These are phyloP conservation scores for Secale cereale DNA, from an alignment of 176 grass and related monocot genomes.

Conservation along the genomic window DNA sequence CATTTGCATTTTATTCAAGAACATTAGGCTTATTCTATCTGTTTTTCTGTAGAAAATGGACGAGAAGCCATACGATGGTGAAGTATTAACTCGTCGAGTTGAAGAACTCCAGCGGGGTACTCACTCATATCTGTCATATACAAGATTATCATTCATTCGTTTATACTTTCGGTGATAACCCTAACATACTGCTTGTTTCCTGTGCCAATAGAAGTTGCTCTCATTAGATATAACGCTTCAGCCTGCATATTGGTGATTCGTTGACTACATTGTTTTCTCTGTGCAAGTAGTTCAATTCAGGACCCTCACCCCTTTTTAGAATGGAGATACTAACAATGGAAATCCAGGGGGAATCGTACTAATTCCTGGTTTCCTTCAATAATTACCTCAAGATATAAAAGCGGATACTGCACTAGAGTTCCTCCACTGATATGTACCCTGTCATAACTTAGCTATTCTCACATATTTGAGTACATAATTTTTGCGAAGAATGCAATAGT, in stretches of 20 bases:
- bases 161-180: not conserved
- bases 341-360: not conserved
- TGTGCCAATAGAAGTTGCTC: not conserved
- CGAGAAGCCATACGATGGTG: slow-evolving; percentile 37
- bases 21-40: slow-evolving; percentile 7
- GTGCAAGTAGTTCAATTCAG: slow-evolving; percentile 12
- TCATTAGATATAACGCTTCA: not conserved
- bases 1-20: slow-evolving; percentile 16
- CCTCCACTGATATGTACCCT: not conserved
- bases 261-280: not conserved
- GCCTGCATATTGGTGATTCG: slow-evolving; percentile 18
- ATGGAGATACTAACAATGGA: not conserved
- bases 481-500: not conserved
- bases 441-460: not conserved
- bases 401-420: not conserved
- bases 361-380: not conserved
- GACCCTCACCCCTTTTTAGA: not conserved
- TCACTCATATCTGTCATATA: not conserved
- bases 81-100: slow-evolving; percentile 49
- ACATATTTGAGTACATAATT: slow-evolving; percentile 8
- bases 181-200: not conserved
- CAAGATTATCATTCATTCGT: slow-evolving; percentile 9
- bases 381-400: not conserved
- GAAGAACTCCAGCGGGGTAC: slow-evolving; percentile 83
- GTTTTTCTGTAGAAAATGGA: slow-evolving; percentile 45